Evolutionary conservation across 192 early-diverging fungal species (phyloP), one percentile per base, ranked within the genome.

Genomic region (Dimargaris xerosporica): DNA sequence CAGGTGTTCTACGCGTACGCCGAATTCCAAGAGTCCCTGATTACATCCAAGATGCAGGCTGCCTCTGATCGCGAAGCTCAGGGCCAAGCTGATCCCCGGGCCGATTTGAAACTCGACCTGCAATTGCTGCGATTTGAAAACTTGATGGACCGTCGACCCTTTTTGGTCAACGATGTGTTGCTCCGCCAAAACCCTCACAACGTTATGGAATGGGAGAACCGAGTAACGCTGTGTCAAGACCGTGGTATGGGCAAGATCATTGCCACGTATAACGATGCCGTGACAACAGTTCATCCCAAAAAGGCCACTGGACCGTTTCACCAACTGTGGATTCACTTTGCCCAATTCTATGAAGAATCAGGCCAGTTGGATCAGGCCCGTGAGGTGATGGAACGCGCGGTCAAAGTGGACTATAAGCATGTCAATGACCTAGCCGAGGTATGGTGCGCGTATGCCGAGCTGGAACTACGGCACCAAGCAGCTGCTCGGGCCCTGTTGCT

Each of bases 1-100:
- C 80, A 88, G 64, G 85, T 99, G 64, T 99, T 99, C 78, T 93
- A 99, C 65, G 86, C 93, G 1, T 99, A 96, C 67, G 89, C 91
- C 13, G 84, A 94, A 56, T 86, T 95, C 62, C 90, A 93, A 63
- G 92, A 96, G 67, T 73, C 76, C 16, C 77, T 88, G 42, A 82
- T 96, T 34, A 72, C 80, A 10, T 73, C 76, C 12, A 82, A 80
- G 26, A 87, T 96, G 85, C 85, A 87, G 64, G 69, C 70, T 17
- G 75, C 85, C 26, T 83, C 79, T 0, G 73, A 75, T 48, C 66
- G 74, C 2, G 83, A 72, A 21, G 77, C 68, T 7, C 42, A 42
- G 6, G 68, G 64, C 7, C 72, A 67, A 25, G 75, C 71, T 2
- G 79, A 84, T 30, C 66, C 62, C 66, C 82, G 80, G 17, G 75